A percentile compares a stretch with the other conserved stretches of the same genome.
Conservation (phyloP, 1,139 yeast species). For the Suhomyces anneliseae region DNA sequence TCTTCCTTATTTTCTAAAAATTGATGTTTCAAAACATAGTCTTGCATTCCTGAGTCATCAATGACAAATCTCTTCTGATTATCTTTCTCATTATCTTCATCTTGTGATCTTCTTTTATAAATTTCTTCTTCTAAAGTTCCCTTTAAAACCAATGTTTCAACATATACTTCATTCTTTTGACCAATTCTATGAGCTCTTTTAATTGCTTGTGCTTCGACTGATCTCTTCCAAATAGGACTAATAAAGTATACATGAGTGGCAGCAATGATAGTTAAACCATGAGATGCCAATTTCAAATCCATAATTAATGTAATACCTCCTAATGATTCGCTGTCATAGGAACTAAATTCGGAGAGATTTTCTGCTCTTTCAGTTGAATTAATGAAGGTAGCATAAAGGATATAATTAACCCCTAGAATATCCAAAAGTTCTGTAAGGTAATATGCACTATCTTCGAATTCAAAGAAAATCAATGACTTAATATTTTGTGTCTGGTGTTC, state of each 20-base stretch:
- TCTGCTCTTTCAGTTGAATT: constrained; percentile 50
- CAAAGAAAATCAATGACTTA: constrained; percentile 66
- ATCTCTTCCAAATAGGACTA: constrained; percentile 69
- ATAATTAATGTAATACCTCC: constrained; percentile 58
- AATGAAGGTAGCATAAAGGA: constrained; percentile 63
- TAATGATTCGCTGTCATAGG: constrained; percentile 28
- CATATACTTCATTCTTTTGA: constrained; percentile 54
- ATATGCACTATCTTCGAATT: constrained; percentile 70
- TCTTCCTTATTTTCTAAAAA: constrained; percentile 37
- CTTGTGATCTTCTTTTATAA: constrained; percentile 33
- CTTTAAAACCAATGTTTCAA: constrained; percentile 62
- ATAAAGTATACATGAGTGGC: constrained; percentile 70
- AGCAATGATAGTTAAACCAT: constrained; percentile 65
- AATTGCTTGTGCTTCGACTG: constrained; percentile 71
- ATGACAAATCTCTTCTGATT: constrained; percentile 36
- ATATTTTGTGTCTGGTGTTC: constrained; percentile 47
- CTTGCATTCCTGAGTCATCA: constrained; percentile 59
- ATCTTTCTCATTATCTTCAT: constrained; percentile 17
- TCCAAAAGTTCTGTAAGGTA: constrained; percentile 66
- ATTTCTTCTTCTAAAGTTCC: constrained; percentile 70
- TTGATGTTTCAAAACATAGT: constrained; percentile 50
- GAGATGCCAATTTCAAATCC: constrained; percentile 69
- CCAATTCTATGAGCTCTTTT: constrained; percentile 76
- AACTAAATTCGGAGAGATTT: constrained; percentile 53
- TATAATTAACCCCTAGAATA: constrained; percentile 56